phyloP scores from a whole-genome alignment of 192 early-diverging fungal species.

The Backusella luteola region DNA sequence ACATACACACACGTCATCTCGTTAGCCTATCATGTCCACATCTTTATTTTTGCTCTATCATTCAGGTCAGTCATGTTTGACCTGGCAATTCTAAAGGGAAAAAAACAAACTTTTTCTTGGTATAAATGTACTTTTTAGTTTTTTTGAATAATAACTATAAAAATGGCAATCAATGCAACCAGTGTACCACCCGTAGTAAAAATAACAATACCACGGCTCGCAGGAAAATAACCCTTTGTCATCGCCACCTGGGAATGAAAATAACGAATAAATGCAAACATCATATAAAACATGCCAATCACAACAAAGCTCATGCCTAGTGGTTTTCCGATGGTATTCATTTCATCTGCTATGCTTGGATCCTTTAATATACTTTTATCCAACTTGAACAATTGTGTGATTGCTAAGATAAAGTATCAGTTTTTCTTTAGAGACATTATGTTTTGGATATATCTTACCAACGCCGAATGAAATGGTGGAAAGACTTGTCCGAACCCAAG shows the following conservation, averaged over 20 bases:
- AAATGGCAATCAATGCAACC: slow-evolving; percentile 31
- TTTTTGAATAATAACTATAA: not conserved
- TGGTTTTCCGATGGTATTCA: slow-evolving; percentile 40
- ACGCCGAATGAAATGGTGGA: slow-evolving; percentile 76
- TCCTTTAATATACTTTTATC: slow-evolving; percentile 10
- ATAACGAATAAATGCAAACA: slow-evolving; percentile 64
- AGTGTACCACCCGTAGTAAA: slow-evolving; percentile 39
- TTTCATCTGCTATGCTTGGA: not conserved
- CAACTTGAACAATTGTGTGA: slow-evolving; percentile 34
- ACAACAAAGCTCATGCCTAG: slow-evolving; percentile 56
- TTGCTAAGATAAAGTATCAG: slow-evolving; percentile 3
- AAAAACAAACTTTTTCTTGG: not conserved
- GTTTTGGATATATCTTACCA: slow-evolving; percentile 25
- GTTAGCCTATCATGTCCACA: too few relatives aligned
- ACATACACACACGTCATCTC: too few relatives aligned
- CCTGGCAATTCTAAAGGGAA: not conserved
- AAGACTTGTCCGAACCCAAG: slow-evolving; percentile 74
- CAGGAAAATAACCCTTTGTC: slow-evolving; percentile 68
- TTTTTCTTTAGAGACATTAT: not conserved
- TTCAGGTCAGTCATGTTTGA: too few relatives aligned
- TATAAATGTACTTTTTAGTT: not conserved
- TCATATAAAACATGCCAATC: slow-evolving; percentile 61
- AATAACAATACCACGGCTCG: slow-evolving; percentile 58
- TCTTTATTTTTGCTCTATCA: too few relatives aligned
- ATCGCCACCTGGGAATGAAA: slow-evolving; percentile 68